phyloP scores from a whole-genome alignment of 345 rosid genomes.

The Murraya koenigii region DNA sequence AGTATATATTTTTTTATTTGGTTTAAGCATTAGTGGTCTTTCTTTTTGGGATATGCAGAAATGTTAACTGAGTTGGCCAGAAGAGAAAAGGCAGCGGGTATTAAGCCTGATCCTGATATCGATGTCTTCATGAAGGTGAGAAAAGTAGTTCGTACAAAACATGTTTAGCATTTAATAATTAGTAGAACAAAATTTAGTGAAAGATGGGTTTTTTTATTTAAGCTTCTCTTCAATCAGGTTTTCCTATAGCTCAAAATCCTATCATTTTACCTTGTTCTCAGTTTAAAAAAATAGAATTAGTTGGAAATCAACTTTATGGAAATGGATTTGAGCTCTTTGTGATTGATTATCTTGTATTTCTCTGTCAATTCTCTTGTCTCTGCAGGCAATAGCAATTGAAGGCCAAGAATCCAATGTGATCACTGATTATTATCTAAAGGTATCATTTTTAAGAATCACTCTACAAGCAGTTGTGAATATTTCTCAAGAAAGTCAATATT shows the following conservation, averaged over 20 bases:
- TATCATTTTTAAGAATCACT: neutral
- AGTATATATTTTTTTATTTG: neutral
- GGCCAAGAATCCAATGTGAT: slow-evolving; percentile 45
- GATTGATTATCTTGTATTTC: neutral
- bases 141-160: neutral
- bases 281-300: no score
- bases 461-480: neutral
- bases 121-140: slow-evolving; percentile 74
- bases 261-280: neutral
- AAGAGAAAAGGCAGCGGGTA: slow-evolving; percentile 73
- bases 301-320: neutral
- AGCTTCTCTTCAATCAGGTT: neutral
- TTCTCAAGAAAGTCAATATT: neutral
- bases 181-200: no score
- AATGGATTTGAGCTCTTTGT: neutral
- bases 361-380: neutral
- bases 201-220: no score
- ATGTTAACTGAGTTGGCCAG: slow-evolving; percentile 20
- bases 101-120: slow-evolving; percentile 73
- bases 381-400: slow-evolving; percentile 45
- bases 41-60: neutral
- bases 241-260: neutral
- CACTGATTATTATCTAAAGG: slow-evolving; percentile 29
- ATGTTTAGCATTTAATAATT: neutral
- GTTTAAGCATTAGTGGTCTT: neutral